These are phyloP conservation scores for Backusella sp. DNA, from an alignment of 192 early-diverging fungal species.

Conservation along the genomic window DNA sequence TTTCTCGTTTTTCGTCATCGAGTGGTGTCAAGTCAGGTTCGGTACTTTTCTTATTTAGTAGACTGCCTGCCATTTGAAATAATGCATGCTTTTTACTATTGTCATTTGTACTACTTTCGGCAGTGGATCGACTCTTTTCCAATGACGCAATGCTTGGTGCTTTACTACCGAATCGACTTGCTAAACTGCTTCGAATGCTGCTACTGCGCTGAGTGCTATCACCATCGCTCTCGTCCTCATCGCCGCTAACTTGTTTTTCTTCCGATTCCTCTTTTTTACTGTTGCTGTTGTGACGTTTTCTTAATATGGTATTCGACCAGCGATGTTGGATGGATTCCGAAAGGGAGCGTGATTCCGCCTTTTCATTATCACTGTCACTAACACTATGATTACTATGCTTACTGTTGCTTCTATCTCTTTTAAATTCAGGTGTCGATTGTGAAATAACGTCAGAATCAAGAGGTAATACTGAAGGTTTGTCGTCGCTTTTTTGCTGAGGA, in stretches of 20 bases:
- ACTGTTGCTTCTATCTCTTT: background rate
- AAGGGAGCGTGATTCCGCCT: background rate
- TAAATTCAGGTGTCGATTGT: background rate
- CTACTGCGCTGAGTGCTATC: background rate
- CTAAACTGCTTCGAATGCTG: background rate
- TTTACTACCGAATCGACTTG: background rate
- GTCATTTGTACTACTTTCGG: background rate
- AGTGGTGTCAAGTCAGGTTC: background rate
- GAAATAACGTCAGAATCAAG: background rate
- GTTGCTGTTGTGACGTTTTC: background rate
- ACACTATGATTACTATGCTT: background rate
- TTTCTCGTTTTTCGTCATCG: slow-evolving; percentile 6
- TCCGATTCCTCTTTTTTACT: background rate
- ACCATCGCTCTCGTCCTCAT: background rate
- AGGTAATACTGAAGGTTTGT: background rate
- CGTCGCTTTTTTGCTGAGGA: background rate
- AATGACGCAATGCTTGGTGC: background rate
- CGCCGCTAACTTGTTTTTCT: background rate
- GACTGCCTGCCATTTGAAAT: background rate
- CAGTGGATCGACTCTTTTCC: background rate
- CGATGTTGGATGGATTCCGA: slow-evolving; percentile 1
- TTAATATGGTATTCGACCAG: slow-evolving; percentile 1
- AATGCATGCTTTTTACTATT: slow-evolving; percentile 2
- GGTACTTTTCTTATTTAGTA: background rate
- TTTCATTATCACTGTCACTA: background rate